A percentile compares a stretch with the other conserved stretches of the same genome.
Evolutionary conservation across 257 asterid species (phyloP).

Genomic region (Petunia axillaris): DNA sequence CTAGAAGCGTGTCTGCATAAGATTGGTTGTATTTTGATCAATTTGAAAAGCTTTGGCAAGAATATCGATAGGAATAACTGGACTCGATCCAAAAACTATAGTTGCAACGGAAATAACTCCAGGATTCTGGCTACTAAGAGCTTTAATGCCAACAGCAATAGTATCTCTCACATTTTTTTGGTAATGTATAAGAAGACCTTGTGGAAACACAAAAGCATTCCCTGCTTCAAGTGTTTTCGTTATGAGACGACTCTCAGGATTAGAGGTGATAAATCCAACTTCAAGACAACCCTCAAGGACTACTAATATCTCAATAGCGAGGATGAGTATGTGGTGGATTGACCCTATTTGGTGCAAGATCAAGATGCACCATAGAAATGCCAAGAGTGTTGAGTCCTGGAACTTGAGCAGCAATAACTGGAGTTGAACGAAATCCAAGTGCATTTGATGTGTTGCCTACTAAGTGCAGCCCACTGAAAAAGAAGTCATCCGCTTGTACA

Average conservation of each 20-base stretch:
- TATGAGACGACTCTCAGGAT: slow-evolving; percentile 41
- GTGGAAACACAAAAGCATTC: slow-evolving; percentile 50
- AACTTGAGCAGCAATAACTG: slow-evolving; percentile 37
- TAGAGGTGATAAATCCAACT: slow-evolving; percentile 50
- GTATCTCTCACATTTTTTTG: slow-evolving; percentile 37
- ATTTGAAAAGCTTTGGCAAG: slow-evolving; percentile 48
- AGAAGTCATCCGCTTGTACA: slow-evolving; percentile 41
- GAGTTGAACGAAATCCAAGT: slow-evolving; percentile 45
- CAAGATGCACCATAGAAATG: slow-evolving; percentile 48
- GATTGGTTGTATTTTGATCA: slow-evolving; percentile 34
- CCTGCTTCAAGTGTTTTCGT: slow-evolving; percentile 36
- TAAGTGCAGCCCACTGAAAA: slow-evolving; percentile 39
- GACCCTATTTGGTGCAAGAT: slow-evolving; percentile 43
- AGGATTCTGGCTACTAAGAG: slow-evolving; percentile 50
- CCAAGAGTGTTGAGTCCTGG: slow-evolving; percentile 58
- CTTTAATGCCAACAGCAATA: slow-evolving; percentile 41
- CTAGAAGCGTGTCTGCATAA: slow-evolving; percentile 39
- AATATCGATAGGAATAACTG: slow-evolving; percentile 37
- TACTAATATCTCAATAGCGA: slow-evolving; percentile 48
- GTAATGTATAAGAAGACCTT: slow-evolving; percentile 44
- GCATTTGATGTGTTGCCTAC: slow-evolving; percentile 41
- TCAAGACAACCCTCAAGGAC: slow-evolving; percentile 39
- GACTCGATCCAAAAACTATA: slow-evolving; percentile 49
- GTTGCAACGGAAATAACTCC: slow-evolving; percentile 42
- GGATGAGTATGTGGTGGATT: slow-evolving; percentile 48